Conservation (phyloP, 768 basidiomycete genomes). For the Rhodosporidiobolus sp. region DNA sequence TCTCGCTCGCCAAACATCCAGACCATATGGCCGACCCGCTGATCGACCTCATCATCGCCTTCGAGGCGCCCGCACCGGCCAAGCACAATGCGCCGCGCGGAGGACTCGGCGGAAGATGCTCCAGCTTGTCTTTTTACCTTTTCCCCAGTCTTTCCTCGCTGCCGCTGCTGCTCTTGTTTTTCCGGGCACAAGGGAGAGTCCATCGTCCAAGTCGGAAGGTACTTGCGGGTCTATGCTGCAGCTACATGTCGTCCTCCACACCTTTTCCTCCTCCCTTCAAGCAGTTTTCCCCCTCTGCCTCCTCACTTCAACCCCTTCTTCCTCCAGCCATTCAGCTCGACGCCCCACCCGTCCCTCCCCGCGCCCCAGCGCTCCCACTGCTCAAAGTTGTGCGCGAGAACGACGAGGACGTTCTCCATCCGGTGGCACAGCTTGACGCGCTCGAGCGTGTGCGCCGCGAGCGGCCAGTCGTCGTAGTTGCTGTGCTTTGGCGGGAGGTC, state of each 20-base stretch:
- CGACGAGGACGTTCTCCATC: conserved; percentile 26
- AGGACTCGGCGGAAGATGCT: conserved; percentile 34
- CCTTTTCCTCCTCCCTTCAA: too few relatives aligned
- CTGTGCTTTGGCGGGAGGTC: conserved; percentile 12
- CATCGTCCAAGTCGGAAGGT: too few relatives aligned
- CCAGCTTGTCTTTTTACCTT: too few relatives aligned
- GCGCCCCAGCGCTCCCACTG: conserved; percentile 37
- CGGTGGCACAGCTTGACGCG: conserved; percentile 14
- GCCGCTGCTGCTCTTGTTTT: too few relatives aligned
- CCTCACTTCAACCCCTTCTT: conserved; percentile 72
- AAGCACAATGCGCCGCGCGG: conserved; percentile 36
- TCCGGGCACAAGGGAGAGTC: too few relatives aligned
- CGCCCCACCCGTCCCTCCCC: conserved; percentile 57
- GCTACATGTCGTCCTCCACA: too few relatives aligned
- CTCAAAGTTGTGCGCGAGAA: conserved; percentile 27
- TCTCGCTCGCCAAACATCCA: not conserved
- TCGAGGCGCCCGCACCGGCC: not conserved
- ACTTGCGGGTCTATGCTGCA: too few relatives aligned
- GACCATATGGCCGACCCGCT: conserved; percentile 16
- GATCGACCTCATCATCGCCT: conserved; percentile 24
- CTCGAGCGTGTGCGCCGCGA: conserved; percentile 22
- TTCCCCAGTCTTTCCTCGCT: too few relatives aligned
- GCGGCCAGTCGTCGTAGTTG: conserved; percentile 27
- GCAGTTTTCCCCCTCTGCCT: too few relatives aligned
- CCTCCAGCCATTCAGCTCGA: conserved; percentile 85